Base-by-base conservation (phyloP, 83 land plant genomes). In the Picea abies region DNA sequence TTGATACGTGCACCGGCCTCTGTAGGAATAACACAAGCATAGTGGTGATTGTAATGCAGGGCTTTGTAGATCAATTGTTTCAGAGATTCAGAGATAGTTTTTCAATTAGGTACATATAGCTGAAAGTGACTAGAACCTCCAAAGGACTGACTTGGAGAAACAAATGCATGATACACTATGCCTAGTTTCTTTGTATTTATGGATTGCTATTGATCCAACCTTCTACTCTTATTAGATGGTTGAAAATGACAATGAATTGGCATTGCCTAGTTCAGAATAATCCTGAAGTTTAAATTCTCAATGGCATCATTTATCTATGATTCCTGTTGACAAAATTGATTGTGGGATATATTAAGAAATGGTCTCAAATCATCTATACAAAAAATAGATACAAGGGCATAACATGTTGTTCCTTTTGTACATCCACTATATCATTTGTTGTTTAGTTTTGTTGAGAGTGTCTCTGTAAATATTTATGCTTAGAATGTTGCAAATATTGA, bases 1-100 rank as follows among this genome's bases (percentile, higher is more conserved):
- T 89, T 81, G 78, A 96, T 94, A 78, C 84, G 90, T 77, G 95
- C 92, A 90, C 89, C 87, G 78, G 90, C 75, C 76, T 93, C 96
- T n/a, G 99, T 84, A 66, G 99, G 99, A 78, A 96, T 94, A 1
- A 93, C 94, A 70, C 99, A 92, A 63, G 93, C 93, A 75, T 96
- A 92, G 84, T 97, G 80, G 62, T 58, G 60, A 78, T 78, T 78
- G 41, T 58, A 58, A 16, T 60, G 64, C 22, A 58, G 80, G 29
- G 29, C 4, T 25, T 78, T 78, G 80, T 26, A 60, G 9, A 60
- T 78, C 80, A 26, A 41, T 15, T 26, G 37, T 29, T 26, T 78
- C 63, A 8, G 35, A 35, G 35, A 35, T 35, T 35, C 35, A 35
- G 64, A 26, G 32, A 16, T 35, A 16, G 61, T 26, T 56, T 76